Conservation (phyloP, 441 rosid species). For the Mallotus repandus region DNA sequence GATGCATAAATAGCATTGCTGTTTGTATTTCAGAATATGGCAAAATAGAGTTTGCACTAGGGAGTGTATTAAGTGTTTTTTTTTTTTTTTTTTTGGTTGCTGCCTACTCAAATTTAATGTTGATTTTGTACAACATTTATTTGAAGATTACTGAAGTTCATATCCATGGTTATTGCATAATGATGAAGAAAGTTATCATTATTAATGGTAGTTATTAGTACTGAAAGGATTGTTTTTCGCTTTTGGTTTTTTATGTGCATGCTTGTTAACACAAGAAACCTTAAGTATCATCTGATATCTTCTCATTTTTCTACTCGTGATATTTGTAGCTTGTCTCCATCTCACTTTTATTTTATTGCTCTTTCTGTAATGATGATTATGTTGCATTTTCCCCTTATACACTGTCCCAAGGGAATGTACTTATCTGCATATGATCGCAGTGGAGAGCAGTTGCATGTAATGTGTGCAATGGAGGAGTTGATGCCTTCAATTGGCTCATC, state of each 20-base stretch:
- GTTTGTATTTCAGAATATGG: no score
- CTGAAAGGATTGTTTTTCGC: no score
- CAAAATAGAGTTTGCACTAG: no score
- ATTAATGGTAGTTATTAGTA: neutral
- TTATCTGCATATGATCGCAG: slow-evolving; percentile 45
- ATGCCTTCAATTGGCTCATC: slow-evolving; percentile 86
- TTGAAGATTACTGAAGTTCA: neutral
- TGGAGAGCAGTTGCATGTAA: slow-evolving; percentile 83
- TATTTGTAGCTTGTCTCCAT: neutral
- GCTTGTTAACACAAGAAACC: no score
- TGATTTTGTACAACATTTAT: no score
- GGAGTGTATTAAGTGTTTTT: no score
- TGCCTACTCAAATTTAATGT: no score
- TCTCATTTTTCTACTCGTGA: neutral
- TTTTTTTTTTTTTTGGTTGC: no score
- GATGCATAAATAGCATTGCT: no score
- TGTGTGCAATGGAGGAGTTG: slow-evolving; percentile 86
- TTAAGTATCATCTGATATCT: no score
- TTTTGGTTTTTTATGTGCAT: neutral
- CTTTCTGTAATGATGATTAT: slow-evolving; percentile 24
- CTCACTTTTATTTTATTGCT: slow-evolving; percentile 1
- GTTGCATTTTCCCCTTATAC: slow-evolving; percentile 16
- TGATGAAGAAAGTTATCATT: neutral
- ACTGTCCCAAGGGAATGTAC: slow-evolving; percentile 28
- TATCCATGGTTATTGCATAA: neutral